phyloP scores from a whole-genome alignment of 371 early-diverging fungal species.

The Neoconidiobolus thromboides region DNA sequence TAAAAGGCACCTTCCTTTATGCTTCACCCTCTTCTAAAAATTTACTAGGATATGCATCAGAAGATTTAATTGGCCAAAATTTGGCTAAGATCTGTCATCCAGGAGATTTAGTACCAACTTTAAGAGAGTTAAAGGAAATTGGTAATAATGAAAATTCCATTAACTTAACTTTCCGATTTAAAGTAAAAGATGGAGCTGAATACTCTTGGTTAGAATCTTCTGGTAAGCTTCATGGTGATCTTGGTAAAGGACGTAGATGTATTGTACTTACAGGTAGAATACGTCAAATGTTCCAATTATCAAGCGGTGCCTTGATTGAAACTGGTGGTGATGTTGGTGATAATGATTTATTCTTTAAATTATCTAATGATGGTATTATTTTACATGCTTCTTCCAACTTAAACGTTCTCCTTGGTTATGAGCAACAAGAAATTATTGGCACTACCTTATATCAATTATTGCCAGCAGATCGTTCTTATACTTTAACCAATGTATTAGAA shows the following conservation, averaged over 20 bases:
- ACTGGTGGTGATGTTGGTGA: conserved; percentile 8
- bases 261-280: conserved; percentile 34
- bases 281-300: conserved; percentile 18
- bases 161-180: conserved; percentile 28
- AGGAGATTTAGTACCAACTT: conserved; percentile 34
- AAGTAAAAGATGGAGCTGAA: conserved; percentile 22
- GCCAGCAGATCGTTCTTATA: conserved; percentile 26
- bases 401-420: conserved; percentile 19
- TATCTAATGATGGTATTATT: conserved; percentile 33
- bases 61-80: conserved; percentile 31
- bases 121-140: conserved; percentile 34
- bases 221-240: conserved; percentile 31
- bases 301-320: conserved; percentile 11
- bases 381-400: conserved; percentile 23
- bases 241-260: conserved; percentile 36
- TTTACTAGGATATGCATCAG: conserved; percentile 26
- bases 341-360: conserved; percentile 33
- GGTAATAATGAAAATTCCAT: conserved; percentile 9
- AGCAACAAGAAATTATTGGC: conserved; percentile 24
- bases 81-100: conserved; percentile 38
- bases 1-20: conserved; percentile 41
- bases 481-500: conserved; percentile 22
- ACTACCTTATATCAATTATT: conserved; percentile 31
- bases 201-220: conserved; percentile 41
- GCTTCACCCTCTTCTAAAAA: conserved; percentile 22